These are phyloP conservation scores for Epicoccum sorghinum DNA, from an alignment of 2,329 filamentous ascomycete species.

Conservation along the genomic window DNA sequence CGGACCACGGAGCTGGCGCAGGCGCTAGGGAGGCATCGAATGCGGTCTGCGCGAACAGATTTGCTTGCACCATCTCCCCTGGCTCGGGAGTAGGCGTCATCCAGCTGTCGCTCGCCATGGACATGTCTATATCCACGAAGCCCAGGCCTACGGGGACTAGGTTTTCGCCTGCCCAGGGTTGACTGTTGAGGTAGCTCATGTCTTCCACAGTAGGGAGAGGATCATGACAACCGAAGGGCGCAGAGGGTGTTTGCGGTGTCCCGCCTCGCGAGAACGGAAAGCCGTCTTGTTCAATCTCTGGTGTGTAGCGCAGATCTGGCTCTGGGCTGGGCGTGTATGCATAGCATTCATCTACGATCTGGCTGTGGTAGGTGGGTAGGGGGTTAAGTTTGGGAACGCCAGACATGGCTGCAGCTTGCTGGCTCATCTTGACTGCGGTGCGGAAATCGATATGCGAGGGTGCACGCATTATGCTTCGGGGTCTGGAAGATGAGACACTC, in stretches of 20 bases:
- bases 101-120: constrained; percentile 13
- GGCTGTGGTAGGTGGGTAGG: constrained; percentile 32
- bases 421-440: constrained; percentile 34
- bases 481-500: constrained; percentile 29
- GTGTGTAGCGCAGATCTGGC: constrained; percentile 26
- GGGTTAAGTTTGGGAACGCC: constrained; percentile 36
- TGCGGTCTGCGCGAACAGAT: constrained; percentile 1
- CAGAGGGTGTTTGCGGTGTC: constrained; percentile 39
- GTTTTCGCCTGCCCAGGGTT: constrained; percentile 34
- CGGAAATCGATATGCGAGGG: constrained; percentile 39
- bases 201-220: constrained; percentile 26
- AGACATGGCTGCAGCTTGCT: constrained; percentile 29
- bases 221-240: constrained; percentile 33
- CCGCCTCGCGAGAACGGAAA: constrained; percentile 29
- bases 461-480: constrained; percentile 27
- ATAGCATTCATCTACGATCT: constrained; percentile 34
- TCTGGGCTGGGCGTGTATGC: constrained; percentile 33
- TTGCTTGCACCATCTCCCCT: constrained; percentile 20
- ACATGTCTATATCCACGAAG: constrained; percentile 28
- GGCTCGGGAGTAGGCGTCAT: constrained; percentile 22
- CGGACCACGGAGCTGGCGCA: neutral
- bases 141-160: constrained; percentile 30
- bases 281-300: constrained; percentile 23
- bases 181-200: constrained; percentile 29
- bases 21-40: neutral